phyloP scores from a whole-genome alignment of 106 monocot genomes.

The Dioscorea dumetorum region DNA sequence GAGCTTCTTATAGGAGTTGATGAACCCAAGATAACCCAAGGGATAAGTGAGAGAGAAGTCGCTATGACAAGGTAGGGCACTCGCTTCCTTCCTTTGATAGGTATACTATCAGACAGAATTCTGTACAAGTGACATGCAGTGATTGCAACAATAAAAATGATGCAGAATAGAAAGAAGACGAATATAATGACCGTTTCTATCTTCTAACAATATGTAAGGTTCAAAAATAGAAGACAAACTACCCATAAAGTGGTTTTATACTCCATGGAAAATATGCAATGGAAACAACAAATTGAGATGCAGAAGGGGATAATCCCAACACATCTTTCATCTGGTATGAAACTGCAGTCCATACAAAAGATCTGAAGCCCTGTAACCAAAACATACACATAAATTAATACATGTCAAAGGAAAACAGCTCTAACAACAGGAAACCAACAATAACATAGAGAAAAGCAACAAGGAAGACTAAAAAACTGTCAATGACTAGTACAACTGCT shows the following conservation, averaged over 20 bases:
- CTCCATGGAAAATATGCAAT: constrained; percentile 69
- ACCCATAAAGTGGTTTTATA: constrained; percentile 80
- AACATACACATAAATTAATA: neutral
- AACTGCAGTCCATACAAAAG: constrained; percentile 88
- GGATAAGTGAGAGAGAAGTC: constrained; percentile 56
- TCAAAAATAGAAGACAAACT: neutral
- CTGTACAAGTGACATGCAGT: constrained; percentile 28
- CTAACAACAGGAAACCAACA: too few relatives aligned
- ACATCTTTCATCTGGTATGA: constrained; percentile 83
- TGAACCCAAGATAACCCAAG: constrained; percentile 62
- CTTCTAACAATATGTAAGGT: too few relatives aligned
- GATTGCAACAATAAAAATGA: neutral
- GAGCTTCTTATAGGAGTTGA: constrained; percentile 42
- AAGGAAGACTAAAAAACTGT: too few relatives aligned
- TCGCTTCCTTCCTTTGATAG: constrained; percentile 56
- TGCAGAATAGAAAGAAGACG: too few relatives aligned
- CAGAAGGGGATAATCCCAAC: constrained; percentile 67
- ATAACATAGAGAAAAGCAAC: too few relatives aligned
- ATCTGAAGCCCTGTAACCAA: constrained; percentile 67
- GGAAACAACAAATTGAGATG: constrained; percentile 57
- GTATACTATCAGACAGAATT: constrained; percentile 76
- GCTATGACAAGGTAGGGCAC: constrained; percentile 67
- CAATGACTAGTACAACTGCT: too few relatives aligned
- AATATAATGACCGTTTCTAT: too few relatives aligned
- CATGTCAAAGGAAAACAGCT: too few relatives aligned